Evolutionary conservation across 2,329 filamentous ascomycete genomes (phyloP).

Genomic region (Colletotrichum tabaci): DNA sequence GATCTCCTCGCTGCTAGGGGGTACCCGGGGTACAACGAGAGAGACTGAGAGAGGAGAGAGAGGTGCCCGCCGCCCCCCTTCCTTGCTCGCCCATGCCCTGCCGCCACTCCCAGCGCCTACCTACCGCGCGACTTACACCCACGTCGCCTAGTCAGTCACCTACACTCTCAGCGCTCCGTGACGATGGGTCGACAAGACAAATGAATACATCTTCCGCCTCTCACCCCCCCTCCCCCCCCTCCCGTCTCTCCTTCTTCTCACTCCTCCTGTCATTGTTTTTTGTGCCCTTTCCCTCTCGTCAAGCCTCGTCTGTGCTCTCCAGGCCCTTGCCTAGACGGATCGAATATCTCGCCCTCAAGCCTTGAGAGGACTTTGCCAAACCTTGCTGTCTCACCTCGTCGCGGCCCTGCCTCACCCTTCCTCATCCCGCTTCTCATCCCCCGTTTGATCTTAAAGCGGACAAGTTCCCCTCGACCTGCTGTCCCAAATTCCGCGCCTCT

Average conservation of each 20-base stretch:
- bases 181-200: slow-evolving; percentile 35
- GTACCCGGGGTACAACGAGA: slow-evolving; percentile 31
- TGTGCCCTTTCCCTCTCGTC: slow-evolving; percentile 33
- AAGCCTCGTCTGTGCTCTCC: slow-evolving; percentile 42
- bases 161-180: slow-evolving; percentile 17
- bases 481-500: slow-evolving; percentile 44
- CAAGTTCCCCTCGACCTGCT: slow-evolving; percentile 45
- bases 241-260: slow-evolving; percentile 28
- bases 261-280: slow-evolving; percentile 39
- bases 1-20: slow-evolving; percentile 42
- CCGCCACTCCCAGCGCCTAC: slow-evolving; percentile 39
- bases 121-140: slow-evolving; percentile 40
- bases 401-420: slow-evolving; percentile 36
- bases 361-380: slow-evolving; percentile 35
- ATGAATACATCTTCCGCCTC: slow-evolving; percentile 42
- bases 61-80: background rate
- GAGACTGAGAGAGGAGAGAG: background rate
- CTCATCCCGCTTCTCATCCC: slow-evolving; percentile 37
- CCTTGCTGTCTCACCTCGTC: slow-evolving; percentile 41
- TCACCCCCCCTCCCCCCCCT: slow-evolving; percentile 38
- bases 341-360: slow-evolving; percentile 40
- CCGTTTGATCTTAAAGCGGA: slow-evolving; percentile 48
- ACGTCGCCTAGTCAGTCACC: slow-evolving; percentile 20
- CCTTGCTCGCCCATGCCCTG: slow-evolving; percentile 37
- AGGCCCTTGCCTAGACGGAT: slow-evolving; percentile 43